phyloP scores from a whole-genome alignment of 2,329 filamentous ascomycete species.

The Emmonsia crescens region DNA sequence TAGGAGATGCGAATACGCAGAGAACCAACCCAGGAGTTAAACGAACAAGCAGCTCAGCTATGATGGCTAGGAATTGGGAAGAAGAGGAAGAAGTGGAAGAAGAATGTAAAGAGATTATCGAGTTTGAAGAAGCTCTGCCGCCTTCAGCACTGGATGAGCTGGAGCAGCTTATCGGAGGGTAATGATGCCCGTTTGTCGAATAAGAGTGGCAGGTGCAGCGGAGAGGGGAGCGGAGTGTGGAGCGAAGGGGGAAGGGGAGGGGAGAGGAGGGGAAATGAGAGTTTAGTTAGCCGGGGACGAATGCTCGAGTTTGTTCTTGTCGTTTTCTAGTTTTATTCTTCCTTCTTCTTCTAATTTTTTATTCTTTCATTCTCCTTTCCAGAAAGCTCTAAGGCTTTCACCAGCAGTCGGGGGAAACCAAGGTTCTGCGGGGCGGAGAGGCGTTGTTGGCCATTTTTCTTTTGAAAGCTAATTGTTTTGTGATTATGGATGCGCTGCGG shows the following conservation, averaged over 20 bases:
- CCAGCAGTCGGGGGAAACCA: not conserved
- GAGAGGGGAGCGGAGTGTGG: no score
- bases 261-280: not conserved
- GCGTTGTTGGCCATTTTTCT: no score
- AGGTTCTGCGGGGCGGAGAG: not conserved
- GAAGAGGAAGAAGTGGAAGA: not conserved
- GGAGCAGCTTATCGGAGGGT: conserved; percentile 8
- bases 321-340: not conserved
- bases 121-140: conserved; percentile 7
- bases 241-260: no score
- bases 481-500: not conserved
- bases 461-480: not conserved
- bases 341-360: not conserved
- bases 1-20: not conserved
- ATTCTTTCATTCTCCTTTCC: not conserved
- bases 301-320: not conserved
- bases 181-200: not conserved
- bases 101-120: not conserved
- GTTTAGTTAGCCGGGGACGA: no score
- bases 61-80: not conserved
- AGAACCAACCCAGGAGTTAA: not conserved
- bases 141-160: conserved; percentile 11
- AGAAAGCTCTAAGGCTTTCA: not conserved
- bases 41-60: not conserved
- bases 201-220: not conserved